Evolutionary conservation across 345 rosid species (phyloP).

Genomic region (Gossypium mustelinum): DNA sequence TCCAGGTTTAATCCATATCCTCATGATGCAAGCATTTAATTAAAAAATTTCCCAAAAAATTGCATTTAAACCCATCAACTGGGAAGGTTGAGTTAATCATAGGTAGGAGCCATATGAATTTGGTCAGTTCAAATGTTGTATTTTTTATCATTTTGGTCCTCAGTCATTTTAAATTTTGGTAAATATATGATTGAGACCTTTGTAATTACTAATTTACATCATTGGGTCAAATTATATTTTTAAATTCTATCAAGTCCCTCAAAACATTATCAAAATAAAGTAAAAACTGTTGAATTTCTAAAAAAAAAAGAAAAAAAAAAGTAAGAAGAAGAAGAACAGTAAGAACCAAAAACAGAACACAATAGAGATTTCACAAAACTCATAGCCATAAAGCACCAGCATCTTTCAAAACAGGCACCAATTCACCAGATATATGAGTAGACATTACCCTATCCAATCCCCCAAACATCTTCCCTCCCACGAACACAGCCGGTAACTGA

Average conservation of each 20-base stretch:
- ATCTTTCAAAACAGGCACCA: conserved; percentile 75
- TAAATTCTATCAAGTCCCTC: not conserved
- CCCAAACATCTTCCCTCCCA: conserved; percentile 81
- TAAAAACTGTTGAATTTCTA: not conserved
- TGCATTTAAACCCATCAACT: not conserved
- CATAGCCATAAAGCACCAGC: conserved; percentile 86
- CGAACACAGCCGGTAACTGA: conserved; percentile 67
- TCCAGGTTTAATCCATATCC: not conserved
- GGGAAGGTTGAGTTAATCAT: too few relatives aligned
- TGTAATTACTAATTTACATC: too few relatives aligned
- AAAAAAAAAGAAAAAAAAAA: not conserved
- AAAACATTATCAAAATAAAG: not conserved
- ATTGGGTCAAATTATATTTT: too few relatives aligned
- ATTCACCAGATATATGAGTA: conserved; percentile 74
- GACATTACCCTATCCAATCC: conserved; percentile 82
- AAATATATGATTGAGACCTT: too few relatives aligned
- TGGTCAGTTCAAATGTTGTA: too few relatives aligned
- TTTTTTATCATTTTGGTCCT: too few relatives aligned
- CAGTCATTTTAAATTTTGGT: too few relatives aligned
- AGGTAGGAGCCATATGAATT: too few relatives aligned
- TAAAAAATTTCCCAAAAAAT: not conserved
- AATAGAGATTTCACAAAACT: conserved; percentile 2
- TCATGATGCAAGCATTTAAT: not conserved
- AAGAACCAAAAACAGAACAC: not conserved
- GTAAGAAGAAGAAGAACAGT: not conserved